Evolutionary conservation across 495 filamentous ascomycete genomes (phyloP).

Genomic region (Schizothecium vesticola): DNA sequence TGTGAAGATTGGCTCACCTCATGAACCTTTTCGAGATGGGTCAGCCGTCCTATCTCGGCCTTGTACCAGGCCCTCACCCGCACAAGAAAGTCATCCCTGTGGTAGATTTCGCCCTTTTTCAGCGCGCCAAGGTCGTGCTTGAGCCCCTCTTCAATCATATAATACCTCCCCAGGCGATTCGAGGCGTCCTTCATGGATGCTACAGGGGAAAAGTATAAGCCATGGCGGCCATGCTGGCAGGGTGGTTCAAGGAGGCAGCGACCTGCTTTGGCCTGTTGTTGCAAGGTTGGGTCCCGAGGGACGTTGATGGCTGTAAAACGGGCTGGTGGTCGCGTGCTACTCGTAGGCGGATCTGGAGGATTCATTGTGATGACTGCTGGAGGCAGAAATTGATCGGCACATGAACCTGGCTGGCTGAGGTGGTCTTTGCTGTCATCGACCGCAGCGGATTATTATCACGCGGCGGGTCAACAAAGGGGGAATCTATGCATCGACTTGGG

Average conservation of each 20-base stretch:
- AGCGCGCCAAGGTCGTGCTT: constrained; percentile 21
- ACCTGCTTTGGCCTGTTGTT: neutral
- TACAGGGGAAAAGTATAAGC: neutral
- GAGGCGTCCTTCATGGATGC: neutral
- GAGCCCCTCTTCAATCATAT: constrained; percentile 15
- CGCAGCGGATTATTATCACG: neutral
- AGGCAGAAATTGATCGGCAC: neutral
- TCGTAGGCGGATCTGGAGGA: neutral
- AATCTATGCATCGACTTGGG: neutral
- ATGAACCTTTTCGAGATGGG: constrained; percentile 8
- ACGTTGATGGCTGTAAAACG: neutral
- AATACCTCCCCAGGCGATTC: constrained; percentile 15
- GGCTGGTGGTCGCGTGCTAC: neutral
- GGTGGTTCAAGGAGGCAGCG: constrained; percentile 13
- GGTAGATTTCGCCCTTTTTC: constrained; percentile 16
- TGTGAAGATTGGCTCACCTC: neutral
- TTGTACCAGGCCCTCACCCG: constrained; percentile 29
- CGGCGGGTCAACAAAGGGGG: neutral
- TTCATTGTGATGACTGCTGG: neutral
- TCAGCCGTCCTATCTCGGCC: constrained; percentile 23
- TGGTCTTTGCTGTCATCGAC: neutral
- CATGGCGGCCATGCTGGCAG: constrained; percentile 15
- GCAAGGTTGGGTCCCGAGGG: neutral
- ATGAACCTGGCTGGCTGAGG: neutral
- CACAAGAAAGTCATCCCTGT: constrained; percentile 19